These are phyloP conservation scores for Bisporella sp. DNA, from an alignment of 2,329 filamentous ascomycete species.

Conservation along the genomic window DNA sequence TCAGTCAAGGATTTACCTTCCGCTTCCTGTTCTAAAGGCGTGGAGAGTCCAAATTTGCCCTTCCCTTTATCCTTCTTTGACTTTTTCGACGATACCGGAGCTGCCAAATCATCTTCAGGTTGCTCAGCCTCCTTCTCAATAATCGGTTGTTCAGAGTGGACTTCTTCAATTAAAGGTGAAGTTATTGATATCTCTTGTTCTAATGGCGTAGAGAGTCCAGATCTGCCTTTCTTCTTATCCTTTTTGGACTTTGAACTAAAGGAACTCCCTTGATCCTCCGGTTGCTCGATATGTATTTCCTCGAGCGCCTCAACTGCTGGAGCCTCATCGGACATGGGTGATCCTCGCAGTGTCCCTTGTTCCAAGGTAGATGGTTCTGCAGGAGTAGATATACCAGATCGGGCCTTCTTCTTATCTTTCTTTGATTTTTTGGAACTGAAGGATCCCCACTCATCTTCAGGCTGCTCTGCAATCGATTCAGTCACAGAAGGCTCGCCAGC, in stretches of 20 bases:
- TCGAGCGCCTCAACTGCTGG: neutral
- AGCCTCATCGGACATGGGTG: constrained; percentile 2
- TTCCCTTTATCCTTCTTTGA: constrained; percentile 18
- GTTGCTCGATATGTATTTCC: neutral
- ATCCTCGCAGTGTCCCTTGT: neutral
- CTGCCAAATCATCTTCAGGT: constrained; percentile 9
- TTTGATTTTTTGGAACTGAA: constrained; percentile 19
- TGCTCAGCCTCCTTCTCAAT: too few relatives aligned
- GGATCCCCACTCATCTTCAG: constrained; percentile 22
- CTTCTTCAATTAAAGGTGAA: constrained; percentile 4
- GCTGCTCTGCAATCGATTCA: constrained; percentile 15
- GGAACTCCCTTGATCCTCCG: constrained; percentile 10
- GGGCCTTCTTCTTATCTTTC: constrained; percentile 22
- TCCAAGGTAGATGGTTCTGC: constrained; percentile 1
- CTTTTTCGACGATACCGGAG: constrained; percentile 6
- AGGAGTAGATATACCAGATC: constrained; percentile 12
- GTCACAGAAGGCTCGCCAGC: too few relatives aligned
- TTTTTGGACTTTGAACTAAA: constrained; percentile 10
- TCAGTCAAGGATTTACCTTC: too few relatives aligned
- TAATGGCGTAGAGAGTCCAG: constrained; percentile 11
- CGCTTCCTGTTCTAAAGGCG: constrained; percentile 6
- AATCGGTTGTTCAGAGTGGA: too few relatives aligned
- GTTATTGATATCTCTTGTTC: neutral
- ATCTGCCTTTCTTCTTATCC: constrained; percentile 16
- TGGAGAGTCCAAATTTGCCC: constrained; percentile 12